These are phyloP conservation scores for Cucurbita pepo DNA, from an alignment of 306 rosid species.

Conservation along the genomic window DNA sequence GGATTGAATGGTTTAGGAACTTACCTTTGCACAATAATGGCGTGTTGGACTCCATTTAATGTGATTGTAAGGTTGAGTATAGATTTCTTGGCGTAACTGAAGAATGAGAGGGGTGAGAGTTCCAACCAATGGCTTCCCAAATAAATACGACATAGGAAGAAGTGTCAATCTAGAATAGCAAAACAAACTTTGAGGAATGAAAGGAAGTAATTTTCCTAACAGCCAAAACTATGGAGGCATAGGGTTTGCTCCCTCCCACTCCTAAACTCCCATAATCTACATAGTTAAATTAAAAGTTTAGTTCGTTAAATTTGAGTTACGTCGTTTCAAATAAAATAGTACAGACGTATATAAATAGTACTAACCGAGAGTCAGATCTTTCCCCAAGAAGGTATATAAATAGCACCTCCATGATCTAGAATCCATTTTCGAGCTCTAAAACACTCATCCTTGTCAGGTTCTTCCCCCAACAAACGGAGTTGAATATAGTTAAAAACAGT, in stretches of 20 bases:
- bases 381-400: slow-evolving; percentile 74
- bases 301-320: no score
- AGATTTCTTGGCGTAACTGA: slow-evolving; percentile 26
- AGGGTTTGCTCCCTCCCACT: slow-evolving; percentile 7
- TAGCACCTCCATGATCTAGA: slow-evolving; percentile 72
- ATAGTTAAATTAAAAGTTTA: no score
- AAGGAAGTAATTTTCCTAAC: not conserved
- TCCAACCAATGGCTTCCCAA: slow-evolving; percentile 43
- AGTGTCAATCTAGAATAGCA: slow-evolving; percentile 43
- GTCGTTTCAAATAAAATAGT: no score
- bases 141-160: slow-evolving; percentile 52
- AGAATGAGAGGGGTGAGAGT: slow-evolving; percentile 27
- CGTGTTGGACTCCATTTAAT: slow-evolving; percentile 34
- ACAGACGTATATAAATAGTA: slow-evolving; percentile 2
- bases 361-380: slow-evolving; percentile 93
- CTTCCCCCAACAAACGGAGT: slow-evolving; percentile 74
- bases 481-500: slow-evolving; percentile 20
- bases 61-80: slow-evolving; percentile 24
- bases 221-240: slow-evolving; percentile 12
- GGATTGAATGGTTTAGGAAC: no score
- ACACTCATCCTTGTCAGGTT: slow-evolving; percentile 44
- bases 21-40: slow-evolving; percentile 28
- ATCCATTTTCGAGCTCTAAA: slow-evolving; percentile 60
- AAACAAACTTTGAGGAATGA: slow-evolving; percentile 7
- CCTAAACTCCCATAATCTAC: slow-evolving; percentile 7